Conservation (phyloP, 2,329 filamentous ascomycete species). For the Talaromyces funiculosus region DNA sequence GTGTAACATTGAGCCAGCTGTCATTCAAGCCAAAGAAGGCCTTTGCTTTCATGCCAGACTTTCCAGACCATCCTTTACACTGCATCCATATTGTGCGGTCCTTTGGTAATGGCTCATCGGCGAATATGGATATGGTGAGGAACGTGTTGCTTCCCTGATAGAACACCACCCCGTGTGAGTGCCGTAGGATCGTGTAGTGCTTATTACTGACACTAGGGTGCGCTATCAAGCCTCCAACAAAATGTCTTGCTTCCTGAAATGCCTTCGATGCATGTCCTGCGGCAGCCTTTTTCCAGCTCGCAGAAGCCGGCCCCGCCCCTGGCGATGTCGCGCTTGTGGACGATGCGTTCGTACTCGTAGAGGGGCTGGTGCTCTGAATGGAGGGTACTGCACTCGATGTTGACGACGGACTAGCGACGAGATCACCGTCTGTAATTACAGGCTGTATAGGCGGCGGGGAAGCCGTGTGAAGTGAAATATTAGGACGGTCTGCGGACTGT, state of each 20-base stretch:
- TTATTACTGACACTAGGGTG: slow-evolving; percentile 61
- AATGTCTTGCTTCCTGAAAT: slow-evolving; percentile 54
- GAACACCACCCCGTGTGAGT: slow-evolving; percentile 59
- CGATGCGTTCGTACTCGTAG: not conserved
- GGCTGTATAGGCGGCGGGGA: not conserved
- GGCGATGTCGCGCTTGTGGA: not conserved
- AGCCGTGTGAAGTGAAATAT: not conserved
- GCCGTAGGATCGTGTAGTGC: slow-evolving; percentile 62
- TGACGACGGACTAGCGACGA: slow-evolving; percentile 5
- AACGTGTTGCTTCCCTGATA: slow-evolving; percentile 62
- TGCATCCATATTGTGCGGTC: slow-evolving; percentile 63
- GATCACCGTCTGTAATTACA: not conserved
- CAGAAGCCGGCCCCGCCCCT: not conserved
- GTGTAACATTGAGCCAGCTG: slow-evolving; percentile 65
- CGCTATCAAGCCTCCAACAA: slow-evolving; percentile 59
- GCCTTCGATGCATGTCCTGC: slow-evolving; percentile 26
- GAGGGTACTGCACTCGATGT: not conserved
- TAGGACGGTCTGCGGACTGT: not conserved
- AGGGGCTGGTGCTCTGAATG: not conserved
- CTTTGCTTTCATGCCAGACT: slow-evolving; percentile 62
- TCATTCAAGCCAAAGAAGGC: slow-evolving; percentile 55
- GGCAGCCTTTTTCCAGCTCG: slow-evolving; percentile 7
- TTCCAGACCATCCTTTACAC: slow-evolving; percentile 62
- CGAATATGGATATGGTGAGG: slow-evolving; percentile 60
- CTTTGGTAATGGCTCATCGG: slow-evolving; percentile 51